Conservation (phyloP, 495 filamentous ascomycete species). For the Neurospora discreta region DNA sequence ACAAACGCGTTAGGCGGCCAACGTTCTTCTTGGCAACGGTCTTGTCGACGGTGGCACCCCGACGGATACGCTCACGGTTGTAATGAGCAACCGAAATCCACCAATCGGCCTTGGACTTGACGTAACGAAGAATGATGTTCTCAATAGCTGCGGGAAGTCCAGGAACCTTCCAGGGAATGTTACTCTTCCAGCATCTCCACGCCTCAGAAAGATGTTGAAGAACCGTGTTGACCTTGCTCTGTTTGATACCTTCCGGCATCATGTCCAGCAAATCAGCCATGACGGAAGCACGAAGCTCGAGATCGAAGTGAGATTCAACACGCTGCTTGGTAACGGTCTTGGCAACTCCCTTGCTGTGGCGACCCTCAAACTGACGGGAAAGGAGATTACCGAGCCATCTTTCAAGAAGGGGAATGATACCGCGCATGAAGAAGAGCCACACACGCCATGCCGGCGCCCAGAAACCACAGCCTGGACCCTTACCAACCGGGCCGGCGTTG, state of each 20-base stretch:
- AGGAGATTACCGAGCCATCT: slow-evolving; percentile 96
- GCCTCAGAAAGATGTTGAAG: slow-evolving; percentile 95
- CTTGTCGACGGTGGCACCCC: slow-evolving; percentile 96
- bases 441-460: slow-evolving; percentile 99
- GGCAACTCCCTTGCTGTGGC: slow-evolving; percentile 97
- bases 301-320: slow-evolving; percentile 97
- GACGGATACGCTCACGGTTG: slow-evolving; percentile 90
- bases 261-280: slow-evolving; percentile 99
- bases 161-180: slow-evolving; percentile 98
- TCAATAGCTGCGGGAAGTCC: slow-evolving; percentile 93
- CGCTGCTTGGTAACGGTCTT: slow-evolving; percentile 99
- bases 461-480: slow-evolving; percentile 97
- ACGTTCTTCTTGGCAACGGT: slow-evolving; percentile 99
- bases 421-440: slow-evolving; percentile 99
- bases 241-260: slow-evolving; percentile 99
- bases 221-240: slow-evolving; percentile 98
- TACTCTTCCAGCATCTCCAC: slow-evolving; percentile 99
- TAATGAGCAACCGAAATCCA: slow-evolving; percentile 99
- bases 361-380: slow-evolving; percentile 94
- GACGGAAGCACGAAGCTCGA: slow-evolving; percentile 93
- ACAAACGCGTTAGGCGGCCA: slow-evolving; percentile 84
- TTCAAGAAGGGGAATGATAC: slow-evolving; percentile 93
- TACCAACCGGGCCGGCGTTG: slow-evolving; percentile 94
- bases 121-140: slow-evolving; percentile 95
- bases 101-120: slow-evolving; percentile 99